Evolutionary conservation across 2,329 filamentous ascomycete genomes (phyloP).

Genomic region (Sporothrix variecibatus): DNA sequence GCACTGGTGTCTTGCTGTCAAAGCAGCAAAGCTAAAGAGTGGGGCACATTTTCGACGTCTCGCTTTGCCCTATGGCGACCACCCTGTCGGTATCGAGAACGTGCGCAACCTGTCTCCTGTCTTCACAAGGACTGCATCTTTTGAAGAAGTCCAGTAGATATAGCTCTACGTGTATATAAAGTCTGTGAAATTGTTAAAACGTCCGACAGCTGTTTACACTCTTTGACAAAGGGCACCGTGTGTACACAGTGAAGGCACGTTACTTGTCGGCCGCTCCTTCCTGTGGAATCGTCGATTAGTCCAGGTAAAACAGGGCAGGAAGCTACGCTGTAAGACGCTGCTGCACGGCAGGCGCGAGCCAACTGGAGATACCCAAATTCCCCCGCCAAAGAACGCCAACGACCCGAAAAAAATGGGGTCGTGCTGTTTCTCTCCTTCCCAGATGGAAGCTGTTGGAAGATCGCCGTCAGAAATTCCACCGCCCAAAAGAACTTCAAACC

Average conservation of each 20-base stretch:
- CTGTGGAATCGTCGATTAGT: neutral
- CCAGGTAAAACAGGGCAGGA: constrained; percentile 1
- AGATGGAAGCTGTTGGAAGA: constrained; percentile 34
- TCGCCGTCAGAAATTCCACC: constrained; percentile 17
- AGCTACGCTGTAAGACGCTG: neutral
- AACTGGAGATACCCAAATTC: neutral
- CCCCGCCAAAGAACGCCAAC: neutral
- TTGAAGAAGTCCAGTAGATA: neutral
- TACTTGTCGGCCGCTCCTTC: constrained; percentile 5
- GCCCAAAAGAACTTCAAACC: neutral
- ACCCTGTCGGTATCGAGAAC: constrained; percentile 13
- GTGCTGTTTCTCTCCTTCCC: neutral
- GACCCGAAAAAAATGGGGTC: neutral
- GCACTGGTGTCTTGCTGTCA: neutral
- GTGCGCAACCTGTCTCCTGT: neutral
- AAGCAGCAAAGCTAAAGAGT: constrained; percentile 1
- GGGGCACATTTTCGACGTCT: neutral
- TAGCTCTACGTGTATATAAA: neutral
- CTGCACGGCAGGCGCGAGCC: neutral
- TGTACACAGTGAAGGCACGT: constrained; percentile 15
- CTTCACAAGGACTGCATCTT: neutral
- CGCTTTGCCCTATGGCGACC: neutral
- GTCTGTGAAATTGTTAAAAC: neutral
- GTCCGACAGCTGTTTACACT: neutral
- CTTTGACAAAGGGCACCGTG: constrained; percentile 15